A percentile compares a stretch with the other conserved stretches of the same genome.
Evolutionary conservation across 2,329 filamentous ascomycete species (phyloP).

Genomic region (Aspergillus hiratsukae): DNA sequence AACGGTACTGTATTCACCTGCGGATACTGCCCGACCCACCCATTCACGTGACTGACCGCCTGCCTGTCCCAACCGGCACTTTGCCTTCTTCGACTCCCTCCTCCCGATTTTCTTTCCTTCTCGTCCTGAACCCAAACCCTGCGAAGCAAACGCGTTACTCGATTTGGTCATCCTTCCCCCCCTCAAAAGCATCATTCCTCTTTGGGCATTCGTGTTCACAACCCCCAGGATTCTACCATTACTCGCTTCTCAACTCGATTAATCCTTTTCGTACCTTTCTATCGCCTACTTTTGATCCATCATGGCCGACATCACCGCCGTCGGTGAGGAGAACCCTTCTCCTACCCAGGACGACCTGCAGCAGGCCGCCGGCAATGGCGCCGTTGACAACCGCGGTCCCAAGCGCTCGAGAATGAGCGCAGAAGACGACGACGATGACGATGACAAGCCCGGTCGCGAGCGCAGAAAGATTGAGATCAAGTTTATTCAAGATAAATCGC

Average conservation of each 20-base stretch:
- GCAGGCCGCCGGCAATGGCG: constrained; percentile 61
- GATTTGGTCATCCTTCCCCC: constrained; percentile 41
- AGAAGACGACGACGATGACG: constrained; percentile 95
- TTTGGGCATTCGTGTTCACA: constrained; percentile 34
- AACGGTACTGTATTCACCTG: neutral
- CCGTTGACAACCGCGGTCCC: constrained; percentile 71
- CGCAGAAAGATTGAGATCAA: constrained; percentile 99
- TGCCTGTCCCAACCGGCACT: constrained; percentile 25
- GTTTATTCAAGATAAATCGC: constrained; percentile 99
- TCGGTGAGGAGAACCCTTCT: constrained; percentile 69
- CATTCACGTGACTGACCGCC: constrained; percentile 29
- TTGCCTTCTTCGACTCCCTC: constrained; percentile 33
- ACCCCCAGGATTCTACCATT: constrained; percentile 15
- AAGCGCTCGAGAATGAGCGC: constrained; percentile 80
- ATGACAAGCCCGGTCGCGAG: constrained; percentile 96
- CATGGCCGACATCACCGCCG: constrained; percentile 77
- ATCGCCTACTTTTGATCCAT: constrained; percentile 15
- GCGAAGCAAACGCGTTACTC: constrained; percentile 45
- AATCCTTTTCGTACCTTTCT: constrained; percentile 7
- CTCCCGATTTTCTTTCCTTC: constrained; percentile 27
- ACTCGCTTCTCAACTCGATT: constrained; percentile 8
- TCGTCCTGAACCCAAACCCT: constrained; percentile 39
- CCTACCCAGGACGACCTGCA: constrained; percentile 69
- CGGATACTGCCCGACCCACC: neutral
- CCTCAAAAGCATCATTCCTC: constrained; percentile 41